A percentile compares a stretch with the other conserved stretches of the same genome.
These are phyloP conservation scores for Phlegmacium glaucopus DNA, from an alignment of 768 basidiomycete genomes.

Conservation along the genomic window DNA sequence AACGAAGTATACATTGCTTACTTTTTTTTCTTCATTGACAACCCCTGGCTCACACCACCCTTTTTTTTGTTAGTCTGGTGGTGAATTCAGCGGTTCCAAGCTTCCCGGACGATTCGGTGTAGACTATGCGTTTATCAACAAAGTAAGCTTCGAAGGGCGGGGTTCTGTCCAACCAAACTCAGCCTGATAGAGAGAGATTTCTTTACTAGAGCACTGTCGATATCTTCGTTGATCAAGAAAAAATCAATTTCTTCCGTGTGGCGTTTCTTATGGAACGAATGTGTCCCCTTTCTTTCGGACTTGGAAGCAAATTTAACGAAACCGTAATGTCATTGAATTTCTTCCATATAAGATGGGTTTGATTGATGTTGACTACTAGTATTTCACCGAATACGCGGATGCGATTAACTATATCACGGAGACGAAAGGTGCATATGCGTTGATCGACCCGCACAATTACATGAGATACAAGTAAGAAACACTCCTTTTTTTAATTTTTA, in stretches of 20 bases:
- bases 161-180: no score
- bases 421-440: constrained; percentile 38
- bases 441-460: constrained; percentile 46
- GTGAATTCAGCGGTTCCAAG: constrained; percentile 43
- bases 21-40: no score
- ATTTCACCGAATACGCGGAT: constrained; percentile 40
- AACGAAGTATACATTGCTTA: constrained; percentile 33
- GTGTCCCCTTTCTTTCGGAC: constrained; percentile 35
- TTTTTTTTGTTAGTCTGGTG: constrained; percentile 46
- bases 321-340: constrained; percentile 24
- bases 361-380: no score
- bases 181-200: no score
- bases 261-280: constrained; percentile 48
- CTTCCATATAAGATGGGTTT: no score
- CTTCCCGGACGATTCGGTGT: constrained; percentile 42
- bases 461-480: constrained; percentile 48
- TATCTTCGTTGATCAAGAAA: constrained; percentile 44
- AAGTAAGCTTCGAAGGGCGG: constrained; percentile 33
- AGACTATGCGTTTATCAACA: constrained; percentile 46
- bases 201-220: constrained; percentile 44
- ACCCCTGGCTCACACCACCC: no score
- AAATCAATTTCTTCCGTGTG: constrained; percentile 47
- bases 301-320: constrained; percentile 42
- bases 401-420: constrained; percentile 41
- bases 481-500: background rate